A percentile compares a stretch with the other conserved stretches of the same genome.
Evolutionary conservation across 345 rosid genomes (phyloP).

Genomic region (Pugionium dolabratum): DNA sequence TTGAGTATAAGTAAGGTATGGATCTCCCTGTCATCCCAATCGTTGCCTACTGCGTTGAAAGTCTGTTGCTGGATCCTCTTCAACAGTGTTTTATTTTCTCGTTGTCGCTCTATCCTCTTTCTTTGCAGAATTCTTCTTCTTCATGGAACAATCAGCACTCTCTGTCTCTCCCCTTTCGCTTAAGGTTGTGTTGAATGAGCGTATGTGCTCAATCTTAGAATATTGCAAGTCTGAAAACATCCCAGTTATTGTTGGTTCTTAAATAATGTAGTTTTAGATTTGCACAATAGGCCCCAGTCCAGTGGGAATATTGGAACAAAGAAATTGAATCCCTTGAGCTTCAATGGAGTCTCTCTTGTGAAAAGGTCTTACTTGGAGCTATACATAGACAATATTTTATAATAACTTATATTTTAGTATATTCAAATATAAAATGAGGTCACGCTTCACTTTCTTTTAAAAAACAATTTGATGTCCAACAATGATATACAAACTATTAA

Average conservation of each 20-base stretch:
- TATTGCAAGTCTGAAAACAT: neutral
- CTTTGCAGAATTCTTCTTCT: slow-evolving; percentile 12
- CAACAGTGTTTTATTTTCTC: slow-evolving; percentile 7
- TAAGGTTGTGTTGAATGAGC: slow-evolving; percentile 20
- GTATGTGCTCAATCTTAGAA: slow-evolving; percentile 25
- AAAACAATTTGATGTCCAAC: no score
- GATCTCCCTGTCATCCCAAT: slow-evolving; percentile 11
- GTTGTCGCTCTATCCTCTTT: neutral
- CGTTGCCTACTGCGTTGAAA: slow-evolving; percentile 3
- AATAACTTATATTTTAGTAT: no score
- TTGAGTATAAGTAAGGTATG: slow-evolving; percentile 60
- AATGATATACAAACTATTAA: no score
- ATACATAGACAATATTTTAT: no score
- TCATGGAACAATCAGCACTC: slow-evolving; percentile 24
- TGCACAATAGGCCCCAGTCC: neutral
- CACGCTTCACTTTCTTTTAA: no score
- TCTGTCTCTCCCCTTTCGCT: neutral
- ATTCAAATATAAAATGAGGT: no score
- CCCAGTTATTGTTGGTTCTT: slow-evolving; percentile 19
- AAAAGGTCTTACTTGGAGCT: no score
- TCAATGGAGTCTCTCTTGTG: neutral
- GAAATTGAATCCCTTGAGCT: slow-evolving; percentile 4
- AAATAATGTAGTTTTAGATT: slow-evolving; percentile 33
- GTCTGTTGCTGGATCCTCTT: slow-evolving; percentile 3
- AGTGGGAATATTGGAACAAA: slow-evolving; percentile 4